Base-by-base conservation (phyloP, 2,329 filamentous ascomycete genomes). In the Aureobasidium lini region DNA sequence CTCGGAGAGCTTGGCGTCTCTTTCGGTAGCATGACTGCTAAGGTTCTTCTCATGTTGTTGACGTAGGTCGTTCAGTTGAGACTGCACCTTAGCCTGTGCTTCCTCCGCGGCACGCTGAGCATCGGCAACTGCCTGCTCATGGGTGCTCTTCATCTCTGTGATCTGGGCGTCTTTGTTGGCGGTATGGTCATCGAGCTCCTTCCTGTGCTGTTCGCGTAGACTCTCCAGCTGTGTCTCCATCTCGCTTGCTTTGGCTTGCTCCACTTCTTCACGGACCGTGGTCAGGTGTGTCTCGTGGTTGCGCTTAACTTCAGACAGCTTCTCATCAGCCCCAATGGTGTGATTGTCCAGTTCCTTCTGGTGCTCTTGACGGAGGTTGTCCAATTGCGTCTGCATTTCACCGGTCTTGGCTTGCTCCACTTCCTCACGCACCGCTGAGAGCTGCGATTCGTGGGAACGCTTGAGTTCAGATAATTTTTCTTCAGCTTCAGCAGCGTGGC, bases 11-110 rank as follows among this genome's bases (percentile, higher is more conserved):
- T 46, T 43, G 6, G 40, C 40, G 6, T 43, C 48, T 37, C 16
- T 47, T 9, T 52, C 40, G 15, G 36, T 18, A 31, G 16, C 32
- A 7, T 44, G 57, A n/a, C n/a, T 53, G 39, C 31, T 32, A 10
- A 52, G 31, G 13, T 59, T 39, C 57, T 59, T 43, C 11, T 53
- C 39, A n/a, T 57, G 54, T 31, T 39, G 40, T 47, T 44, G 7
- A 15, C 18, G 42, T 4, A 57, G 32, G 10, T 15, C 23, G 8
- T 48, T 34, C 11, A 48, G 18, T 15, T 36, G 54, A 31, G 43
- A 40, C 34, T 57, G 42, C 36, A 52, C 37, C 37, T 59, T 23
- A 13, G 46, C 46, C 13, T 59, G 46, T 7, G 46, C 37, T 23
- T 59, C 47, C 10, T 34, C 46, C 15, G 37, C 37, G 23, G 23